Conservation (phyloP, 2,329 filamentous ascomycete genomes). For the Calonectria crousiana region DNA sequence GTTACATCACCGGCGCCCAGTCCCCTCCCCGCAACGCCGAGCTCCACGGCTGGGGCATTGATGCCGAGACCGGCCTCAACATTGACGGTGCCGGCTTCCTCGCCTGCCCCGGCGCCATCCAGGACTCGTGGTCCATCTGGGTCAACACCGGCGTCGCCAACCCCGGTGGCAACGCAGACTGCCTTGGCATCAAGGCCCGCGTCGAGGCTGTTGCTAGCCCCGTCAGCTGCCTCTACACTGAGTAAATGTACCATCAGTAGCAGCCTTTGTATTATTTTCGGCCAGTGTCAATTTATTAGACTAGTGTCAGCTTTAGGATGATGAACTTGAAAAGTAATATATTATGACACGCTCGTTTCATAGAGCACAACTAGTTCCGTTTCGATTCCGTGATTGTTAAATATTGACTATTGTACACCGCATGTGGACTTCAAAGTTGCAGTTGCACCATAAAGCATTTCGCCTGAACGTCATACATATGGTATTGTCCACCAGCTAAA, state of each 20-base stretch:
- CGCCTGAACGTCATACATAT: not conserved
- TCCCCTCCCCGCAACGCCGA: constrained; percentile 55
- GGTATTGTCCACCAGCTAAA: no score
- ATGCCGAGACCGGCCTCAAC: constrained; percentile 56
- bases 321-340: not conserved
- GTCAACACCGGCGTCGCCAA: constrained; percentile 43
- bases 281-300: not conserved
- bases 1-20: constrained; percentile 63
- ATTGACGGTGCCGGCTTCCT: constrained; percentile 60
- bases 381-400: not conserved
- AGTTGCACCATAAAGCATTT: not conserved
- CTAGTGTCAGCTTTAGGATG: not conserved
- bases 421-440: not conserved
- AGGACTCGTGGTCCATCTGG: constrained; percentile 58
- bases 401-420: not conserved
- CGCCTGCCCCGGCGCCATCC: constrained; percentile 62
- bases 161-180: constrained; percentile 53
- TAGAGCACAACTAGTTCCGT: not conserved
- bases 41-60: constrained; percentile 60
- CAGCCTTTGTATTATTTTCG: not conserved
- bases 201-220: constrained; percentile 44
- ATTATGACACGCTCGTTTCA: not conserved
- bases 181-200: constrained; percentile 51
- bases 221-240: constrained; percentile 52
- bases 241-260: constrained; percentile 5